A percentile compares a stretch with the other conserved stretches of the same genome.
Conservation (phyloP, 371 early-diverging fungal genomes). For the Mortierella sp. region DNA sequence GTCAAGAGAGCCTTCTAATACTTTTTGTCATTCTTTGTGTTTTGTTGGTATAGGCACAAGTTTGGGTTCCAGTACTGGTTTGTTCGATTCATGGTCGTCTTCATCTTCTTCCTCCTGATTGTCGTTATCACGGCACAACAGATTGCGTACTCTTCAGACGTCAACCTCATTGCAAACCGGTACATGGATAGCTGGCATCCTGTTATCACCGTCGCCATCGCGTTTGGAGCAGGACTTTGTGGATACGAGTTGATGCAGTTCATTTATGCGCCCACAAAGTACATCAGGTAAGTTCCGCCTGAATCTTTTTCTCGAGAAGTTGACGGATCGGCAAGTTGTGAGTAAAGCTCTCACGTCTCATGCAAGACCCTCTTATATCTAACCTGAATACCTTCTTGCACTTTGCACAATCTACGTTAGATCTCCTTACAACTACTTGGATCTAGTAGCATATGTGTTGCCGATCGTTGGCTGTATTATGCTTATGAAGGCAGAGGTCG, state of each 20-base stretch:
- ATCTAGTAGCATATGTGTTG: conserved; percentile 25
- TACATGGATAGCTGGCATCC: conserved; percentile 33
- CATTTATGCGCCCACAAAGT: conserved; percentile 29
- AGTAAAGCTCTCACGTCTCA: neutral
- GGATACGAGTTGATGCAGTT: conserved; percentile 42
- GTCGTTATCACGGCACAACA: conserved; percentile 40
- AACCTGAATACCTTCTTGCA: neutral
- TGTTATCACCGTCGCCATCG: conserved; percentile 24
- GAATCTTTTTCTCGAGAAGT: neutral
- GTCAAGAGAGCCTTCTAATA: neutral
- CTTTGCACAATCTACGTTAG: conserved; percentile 9
- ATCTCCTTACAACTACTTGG: conserved; percentile 50
- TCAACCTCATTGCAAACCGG: neutral
- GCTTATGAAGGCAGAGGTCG: conserved; percentile 11
- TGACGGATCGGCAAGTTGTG: too few relatives aligned
- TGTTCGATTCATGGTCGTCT: conserved; percentile 21
- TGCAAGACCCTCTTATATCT: neutral
- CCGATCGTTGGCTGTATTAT: conserved; percentile 36
- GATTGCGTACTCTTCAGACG: conserved; percentile 1
- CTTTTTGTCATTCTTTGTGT: neutral
- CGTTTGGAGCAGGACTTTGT: conserved; percentile 26
- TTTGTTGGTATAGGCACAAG: conserved; percentile 40
- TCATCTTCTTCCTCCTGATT: conserved; percentile 35
- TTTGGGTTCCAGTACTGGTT: conserved; percentile 44
- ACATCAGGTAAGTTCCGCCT: conserved; percentile 25